Percentiles rank a stretch among this genome's conserved stretches.
These are phyloP conservation scores for Clavispora santaluciae DNA, from an alignment of 805 yeast genomes.

Conservation along the genomic window DNA sequence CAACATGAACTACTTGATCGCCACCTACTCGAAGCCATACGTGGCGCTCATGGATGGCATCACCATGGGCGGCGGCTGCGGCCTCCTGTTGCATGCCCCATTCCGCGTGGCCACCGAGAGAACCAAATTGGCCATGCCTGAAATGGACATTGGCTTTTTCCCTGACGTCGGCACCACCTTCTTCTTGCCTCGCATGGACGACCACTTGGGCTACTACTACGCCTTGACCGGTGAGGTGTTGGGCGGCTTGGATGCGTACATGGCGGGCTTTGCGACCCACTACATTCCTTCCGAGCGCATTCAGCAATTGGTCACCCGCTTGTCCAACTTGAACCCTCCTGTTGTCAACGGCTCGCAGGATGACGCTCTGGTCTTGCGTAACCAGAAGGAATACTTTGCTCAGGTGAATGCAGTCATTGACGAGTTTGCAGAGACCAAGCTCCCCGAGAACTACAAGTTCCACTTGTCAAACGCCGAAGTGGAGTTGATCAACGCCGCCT, in stretches of 20 bases:
- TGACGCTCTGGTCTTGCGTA: slow-evolving; percentile 16
- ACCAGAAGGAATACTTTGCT: slow-evolving; percentile 40
- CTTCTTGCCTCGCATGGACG: slow-evolving; percentile 78
- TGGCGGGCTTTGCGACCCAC: slow-evolving; percentile 87
- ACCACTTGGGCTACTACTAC: slow-evolving; percentile 76
- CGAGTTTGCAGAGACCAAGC: slow-evolving; percentile 61
- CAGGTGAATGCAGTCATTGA: slow-evolving; percentile 70
- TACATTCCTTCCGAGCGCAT: slow-evolving; percentile 68
- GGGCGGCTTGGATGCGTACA: slow-evolving; percentile 73
- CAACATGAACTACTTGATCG: slow-evolving; percentile 69
- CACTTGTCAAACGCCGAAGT: slow-evolving; percentile 54
- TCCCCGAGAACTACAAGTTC: slow-evolving; percentile 60
- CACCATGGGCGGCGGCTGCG: slow-evolving; percentile 98
- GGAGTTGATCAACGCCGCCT: slow-evolving; percentile 62
- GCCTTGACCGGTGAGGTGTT: slow-evolving; percentile 83
- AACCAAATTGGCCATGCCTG: slow-evolving; percentile 96
- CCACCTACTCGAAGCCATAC: slow-evolving; percentile 83
- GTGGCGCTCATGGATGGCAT: slow-evolving; percentile 87
- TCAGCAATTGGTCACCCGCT: slow-evolving; percentile 56
- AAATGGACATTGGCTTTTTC: slow-evolving; percentile 92
- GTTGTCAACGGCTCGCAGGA: slow-evolving; percentile 24
- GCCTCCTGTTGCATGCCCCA: slow-evolving; percentile 83
- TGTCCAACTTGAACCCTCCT: slow-evolving; percentile 55
- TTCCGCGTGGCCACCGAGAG: slow-evolving; percentile 91
- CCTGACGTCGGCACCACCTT: slow-evolving; percentile 95